These are phyloP conservation scores for Plantago coronopus DNA, from an alignment of 305 asterid genomes.

Conservation along the genomic window DNA sequence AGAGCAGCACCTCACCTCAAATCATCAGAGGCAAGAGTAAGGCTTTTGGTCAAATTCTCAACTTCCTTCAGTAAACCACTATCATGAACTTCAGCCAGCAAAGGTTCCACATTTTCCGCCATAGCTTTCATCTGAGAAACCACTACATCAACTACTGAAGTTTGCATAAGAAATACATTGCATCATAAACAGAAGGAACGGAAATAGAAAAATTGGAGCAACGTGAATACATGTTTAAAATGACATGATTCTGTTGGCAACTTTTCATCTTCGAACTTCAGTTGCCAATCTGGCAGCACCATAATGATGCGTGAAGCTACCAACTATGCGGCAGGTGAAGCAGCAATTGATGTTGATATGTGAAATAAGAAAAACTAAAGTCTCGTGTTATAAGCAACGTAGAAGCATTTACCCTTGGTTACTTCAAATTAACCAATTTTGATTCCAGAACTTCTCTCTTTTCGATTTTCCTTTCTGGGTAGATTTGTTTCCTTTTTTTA, in stretches of 20 bases:
- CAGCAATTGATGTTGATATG: slow-evolving; percentile 5
- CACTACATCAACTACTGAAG: slow-evolving; percentile 62
- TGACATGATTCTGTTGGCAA: slow-evolving; percentile 14
- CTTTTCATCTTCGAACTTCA: slow-evolving; percentile 8
- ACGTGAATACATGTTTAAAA: slow-evolving; percentile 17
- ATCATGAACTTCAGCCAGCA: slow-evolving; percentile 76
- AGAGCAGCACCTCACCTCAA: slow-evolving; percentile 45
- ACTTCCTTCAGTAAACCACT: slow-evolving; percentile 86
- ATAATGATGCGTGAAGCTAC: not conserved
- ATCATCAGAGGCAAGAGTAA: slow-evolving; percentile 81
- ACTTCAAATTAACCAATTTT: no score
- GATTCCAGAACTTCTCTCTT: no score
- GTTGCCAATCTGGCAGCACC: not conserved
- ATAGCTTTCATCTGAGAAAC: slow-evolving; percentile 87
- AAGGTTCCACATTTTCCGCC: slow-evolving; percentile 85
- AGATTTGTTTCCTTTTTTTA: no score
- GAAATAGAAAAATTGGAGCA: not conserved
- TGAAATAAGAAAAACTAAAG: no score
- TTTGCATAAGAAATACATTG: slow-evolving; percentile 51
- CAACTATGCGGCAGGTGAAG: slow-evolving; percentile 9
- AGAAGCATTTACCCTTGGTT: no score
- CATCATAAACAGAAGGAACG: not conserved
- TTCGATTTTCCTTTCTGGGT: no score
- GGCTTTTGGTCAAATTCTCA: slow-evolving; percentile 82
- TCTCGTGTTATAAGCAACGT: no score